Evolutionary conservation across 805 yeast genomes (phyloP).

Genomic region (Metschnikowia lunata): DNA sequence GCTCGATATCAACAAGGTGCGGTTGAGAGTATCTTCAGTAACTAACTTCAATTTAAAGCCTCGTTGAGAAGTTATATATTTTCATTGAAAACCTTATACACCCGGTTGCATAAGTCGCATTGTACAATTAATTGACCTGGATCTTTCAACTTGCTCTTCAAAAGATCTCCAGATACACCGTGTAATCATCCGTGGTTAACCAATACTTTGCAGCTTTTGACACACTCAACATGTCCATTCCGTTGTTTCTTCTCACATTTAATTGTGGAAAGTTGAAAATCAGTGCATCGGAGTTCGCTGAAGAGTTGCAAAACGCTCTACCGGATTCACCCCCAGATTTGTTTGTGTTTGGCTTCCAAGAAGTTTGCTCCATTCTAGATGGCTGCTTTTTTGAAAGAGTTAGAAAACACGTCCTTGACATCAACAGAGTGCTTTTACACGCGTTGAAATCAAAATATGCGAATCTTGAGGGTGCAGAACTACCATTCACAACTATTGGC

Average conservation of each 20-base stretch:
- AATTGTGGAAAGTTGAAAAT: conserved; percentile 52
- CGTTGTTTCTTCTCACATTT: conserved; percentile 43
- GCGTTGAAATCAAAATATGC: conserved; percentile 33
- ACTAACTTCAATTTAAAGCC: too few relatives aligned
- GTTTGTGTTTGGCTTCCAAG: conserved; percentile 65
- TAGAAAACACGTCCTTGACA: conserved; percentile 29
- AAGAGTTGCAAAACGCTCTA: conserved; percentile 23
- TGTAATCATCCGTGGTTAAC: too few relatives aligned
- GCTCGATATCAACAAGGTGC: too few relatives aligned
- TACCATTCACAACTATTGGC: conserved; percentile 40
- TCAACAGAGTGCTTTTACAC: conserved; percentile 33
- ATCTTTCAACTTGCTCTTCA: too few relatives aligned
- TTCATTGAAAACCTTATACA: too few relatives aligned
- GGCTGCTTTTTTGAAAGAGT: conserved; percentile 43
- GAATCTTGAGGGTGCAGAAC: conserved; percentile 10
- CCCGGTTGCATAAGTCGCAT: too few relatives aligned
- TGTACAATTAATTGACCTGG: too few relatives aligned
- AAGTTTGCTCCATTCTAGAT: conserved; percentile 52
- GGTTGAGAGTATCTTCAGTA: too few relatives aligned
- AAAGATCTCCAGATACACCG: too few relatives aligned
- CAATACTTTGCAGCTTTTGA: too few relatives aligned
- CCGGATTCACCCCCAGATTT: conserved; percentile 40
- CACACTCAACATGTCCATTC: conserved; percentile 11
- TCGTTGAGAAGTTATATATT: too few relatives aligned
- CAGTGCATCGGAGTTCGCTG: conserved; percentile 26